Percentiles rank a stretch among this genome's conserved stretches.
Conservation (phyloP, 1,139 yeast genomes). For the Candida anutae region DNA sequence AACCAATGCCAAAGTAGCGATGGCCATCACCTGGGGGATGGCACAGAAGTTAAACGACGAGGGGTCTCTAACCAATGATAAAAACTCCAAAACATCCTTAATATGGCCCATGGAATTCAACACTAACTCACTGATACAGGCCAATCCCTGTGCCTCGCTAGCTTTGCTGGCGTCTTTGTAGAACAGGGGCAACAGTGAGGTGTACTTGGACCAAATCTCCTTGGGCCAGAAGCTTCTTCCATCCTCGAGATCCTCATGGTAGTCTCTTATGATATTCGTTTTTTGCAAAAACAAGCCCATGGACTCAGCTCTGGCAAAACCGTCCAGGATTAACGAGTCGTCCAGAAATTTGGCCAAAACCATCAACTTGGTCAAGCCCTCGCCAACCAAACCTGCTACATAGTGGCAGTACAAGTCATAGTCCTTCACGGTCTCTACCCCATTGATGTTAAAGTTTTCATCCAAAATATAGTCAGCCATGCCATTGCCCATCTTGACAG, state of each 20-base stretch:
- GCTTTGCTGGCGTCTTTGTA: constrained; percentile 33
- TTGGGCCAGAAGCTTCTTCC: constrained; percentile 96
- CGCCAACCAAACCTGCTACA: constrained; percentile 97
- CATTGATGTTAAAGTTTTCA: constrained; percentile 70
- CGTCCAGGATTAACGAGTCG: constrained; percentile 37
- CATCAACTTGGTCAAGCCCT: constrained; percentile 80
- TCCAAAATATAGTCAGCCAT: constrained; percentile 91
- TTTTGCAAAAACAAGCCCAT: constrained; percentile 96
- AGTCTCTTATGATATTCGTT: constrained; percentile 93
- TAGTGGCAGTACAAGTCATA: constrained; percentile 91
- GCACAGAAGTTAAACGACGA: constrained; percentile 88
- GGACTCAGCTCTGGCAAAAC: constrained; percentile 58
- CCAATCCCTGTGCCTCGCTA: constrained; percentile 45
- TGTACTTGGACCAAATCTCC: constrained; percentile 84
- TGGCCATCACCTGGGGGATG: constrained; percentile 98
- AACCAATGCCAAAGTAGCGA: constrained; percentile 82
- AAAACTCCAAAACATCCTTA: constrained; percentile 67
- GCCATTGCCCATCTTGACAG: constrained; percentile 88
- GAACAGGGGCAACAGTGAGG: constrained; percentile 56
- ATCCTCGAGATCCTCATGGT: constrained; percentile 83
- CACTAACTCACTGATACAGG: constrained; percentile 78
- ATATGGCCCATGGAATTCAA: constrained; percentile 74
- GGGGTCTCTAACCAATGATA: constrained; percentile 72
- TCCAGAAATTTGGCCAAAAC: constrained; percentile 62
- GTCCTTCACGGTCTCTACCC: constrained; percentile 70